Conservation (phyloP, 345 rosid genomes). For the Citrus maxima region DNA sequence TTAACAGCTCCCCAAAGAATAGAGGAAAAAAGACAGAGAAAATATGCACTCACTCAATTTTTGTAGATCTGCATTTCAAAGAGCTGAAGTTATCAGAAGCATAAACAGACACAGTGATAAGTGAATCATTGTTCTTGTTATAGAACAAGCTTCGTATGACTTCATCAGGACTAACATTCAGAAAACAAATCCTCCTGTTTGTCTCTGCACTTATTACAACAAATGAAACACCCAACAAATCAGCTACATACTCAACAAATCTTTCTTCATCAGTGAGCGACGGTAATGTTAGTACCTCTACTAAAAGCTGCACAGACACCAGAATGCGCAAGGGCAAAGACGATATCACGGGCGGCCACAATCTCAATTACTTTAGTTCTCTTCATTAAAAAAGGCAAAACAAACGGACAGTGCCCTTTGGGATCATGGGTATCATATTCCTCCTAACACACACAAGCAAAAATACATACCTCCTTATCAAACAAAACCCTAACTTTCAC, state of each 20-base stretch:
- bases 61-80: constrained; percentile 93
- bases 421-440: constrained; percentile 98
- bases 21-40: not conserved
- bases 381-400: constrained; percentile 83
- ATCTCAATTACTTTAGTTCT: constrained; percentile 92
- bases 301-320: constrained; percentile 93
- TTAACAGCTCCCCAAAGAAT: not conserved
- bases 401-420: constrained; percentile 74
- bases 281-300: constrained; percentile 48
- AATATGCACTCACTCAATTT: constrained; percentile 63
- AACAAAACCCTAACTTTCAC: not conserved
- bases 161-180: constrained; percentile 91
- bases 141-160: constrained; percentile 86
- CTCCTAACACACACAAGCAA: constrained; percentile 41
- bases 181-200: constrained; percentile 76
- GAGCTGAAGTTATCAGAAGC: constrained; percentile 94
- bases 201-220: constrained; percentile 51
- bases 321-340: constrained; percentile 94
- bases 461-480: not conserved
- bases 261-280: not conserved
- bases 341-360: constrained; percentile 89
- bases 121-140: constrained; percentile 95
- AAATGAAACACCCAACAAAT: not conserved
- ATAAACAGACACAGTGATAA: constrained; percentile 94
- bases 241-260: not conserved